phyloP scores from a whole-genome alignment of 768 basidiomycete species.

The Termitomyces sp. region DNA sequence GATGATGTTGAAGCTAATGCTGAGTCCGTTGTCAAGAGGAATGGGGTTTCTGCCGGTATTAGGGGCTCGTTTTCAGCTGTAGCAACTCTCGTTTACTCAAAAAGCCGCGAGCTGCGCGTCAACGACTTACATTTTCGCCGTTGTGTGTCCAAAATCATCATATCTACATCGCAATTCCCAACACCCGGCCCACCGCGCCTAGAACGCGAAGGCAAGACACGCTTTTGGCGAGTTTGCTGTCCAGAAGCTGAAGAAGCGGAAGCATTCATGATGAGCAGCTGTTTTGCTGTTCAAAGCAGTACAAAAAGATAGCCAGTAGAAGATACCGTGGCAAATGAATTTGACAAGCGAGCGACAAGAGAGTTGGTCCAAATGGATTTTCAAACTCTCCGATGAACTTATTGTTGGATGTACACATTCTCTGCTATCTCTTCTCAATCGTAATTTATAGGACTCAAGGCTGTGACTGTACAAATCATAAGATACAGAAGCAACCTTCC shows the following conservation, averaged over 20 bases:
- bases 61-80: constrained; percentile 68
- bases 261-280: constrained; percentile 27
- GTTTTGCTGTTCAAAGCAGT: constrained; percentile 1
- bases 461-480: constrained; percentile 14
- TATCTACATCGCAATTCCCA: constrained; percentile 72
- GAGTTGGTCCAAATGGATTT: not conserved
- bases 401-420: not conserved
- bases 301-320: not conserved
- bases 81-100: constrained; percentile 8
- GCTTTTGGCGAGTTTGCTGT: constrained; percentile 53
- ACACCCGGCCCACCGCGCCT: constrained; percentile 78
- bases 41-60: constrained; percentile 57
- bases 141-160: constrained; percentile 79
- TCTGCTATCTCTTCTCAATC: not conserved
- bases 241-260: constrained; percentile 27
- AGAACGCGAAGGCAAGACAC: constrained; percentile 77
- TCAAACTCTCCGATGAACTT: not conserved
- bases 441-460: not conserved
- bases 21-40: constrained; percentile 73
- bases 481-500: constrained; percentile 49
- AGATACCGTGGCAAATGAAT: not conserved
- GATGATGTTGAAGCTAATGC: constrained; percentile 40
- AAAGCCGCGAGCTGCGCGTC: constrained; percentile 2
- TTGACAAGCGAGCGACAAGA: not conserved
- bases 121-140: constrained; percentile 62